Evolutionary conservation across 768 basidiomycete species (phyloP), one percentile per base, ranked within the genome.

Genomic region (Neoboletus subvelutipes): DNA sequence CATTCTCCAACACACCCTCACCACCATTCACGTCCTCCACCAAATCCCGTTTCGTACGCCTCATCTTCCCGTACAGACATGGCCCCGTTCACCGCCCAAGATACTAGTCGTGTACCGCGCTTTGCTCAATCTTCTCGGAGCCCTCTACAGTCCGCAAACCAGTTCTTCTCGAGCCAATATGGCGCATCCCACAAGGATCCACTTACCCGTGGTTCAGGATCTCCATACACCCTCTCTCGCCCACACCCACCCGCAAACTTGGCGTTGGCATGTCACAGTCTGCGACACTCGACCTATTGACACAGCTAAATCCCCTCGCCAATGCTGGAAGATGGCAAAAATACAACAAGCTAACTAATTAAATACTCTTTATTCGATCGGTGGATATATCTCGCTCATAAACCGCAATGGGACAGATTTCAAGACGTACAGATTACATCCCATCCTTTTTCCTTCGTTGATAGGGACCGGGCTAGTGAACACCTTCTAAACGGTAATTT

Each of bases 61-160:
- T 65, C 77, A 13, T 73, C 78, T 40, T 73, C 77, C 26, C 73
- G 71, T 45, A 57, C 71, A 11, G 77, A 77, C 55, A 69, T 76
- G 26, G 69, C 69, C 22, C 64, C 68, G 5, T 73, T 74, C 60
- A 59, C 67, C 15, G 57, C 71, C 5, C 73, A 76, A 24, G 77
- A 78, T 5, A 79, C 80, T 33, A 71, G 78, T 15, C 75, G 80
- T 28, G 69, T 68, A 18, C 70, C 75, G 1, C 71, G 67, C 26
- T 57, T 51, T 13, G 36, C 45, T 17, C 64, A 50, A 18, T 33
- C 60, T 5, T 52, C 67, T 47, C 59, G 70, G 29, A 54, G 63
- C n/a, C 66, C 70, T 2, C 53, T 73, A 0, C 63, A 64, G 7
- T 62, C 67, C 26, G 47, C 71, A n/a, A 66, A 71, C 48, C 65